phyloP scores from a whole-genome alignment of 768 basidiomycete genomes.

The Holtermanniella nyarrowii region DNA sequence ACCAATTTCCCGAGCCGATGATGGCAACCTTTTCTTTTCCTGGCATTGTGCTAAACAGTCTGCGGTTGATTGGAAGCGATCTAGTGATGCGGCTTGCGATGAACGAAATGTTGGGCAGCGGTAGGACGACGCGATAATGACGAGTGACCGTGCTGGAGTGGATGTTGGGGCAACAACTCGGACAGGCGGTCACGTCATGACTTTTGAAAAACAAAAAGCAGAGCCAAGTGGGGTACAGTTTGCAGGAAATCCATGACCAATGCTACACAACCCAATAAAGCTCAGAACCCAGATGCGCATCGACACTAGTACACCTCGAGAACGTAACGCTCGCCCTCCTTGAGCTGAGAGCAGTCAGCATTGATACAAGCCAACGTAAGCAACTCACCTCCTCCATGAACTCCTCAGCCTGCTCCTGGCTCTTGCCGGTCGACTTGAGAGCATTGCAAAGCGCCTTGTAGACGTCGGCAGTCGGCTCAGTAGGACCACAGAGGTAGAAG shows the following conservation, averaged over 20 bases:
- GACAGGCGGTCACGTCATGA: neutral
- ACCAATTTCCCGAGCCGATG: conserved; percentile 43
- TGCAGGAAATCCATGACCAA: too few relatives aligned
- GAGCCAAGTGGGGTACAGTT: too few relatives aligned
- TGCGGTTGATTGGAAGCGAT: neutral
- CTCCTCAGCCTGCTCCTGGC: conserved; percentile 59
- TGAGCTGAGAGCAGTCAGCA: conserved; percentile 8
- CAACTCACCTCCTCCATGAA: conserved; percentile 67
- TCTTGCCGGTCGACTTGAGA: conserved; percentile 59
- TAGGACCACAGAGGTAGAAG: conserved; percentile 96
- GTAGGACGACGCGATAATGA: neutral
- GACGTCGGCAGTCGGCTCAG: conserved; percentile 99
- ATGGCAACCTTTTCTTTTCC: conserved; percentile 40
- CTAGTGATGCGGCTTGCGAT: too few relatives aligned
- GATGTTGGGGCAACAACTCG: neutral
- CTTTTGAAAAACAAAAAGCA: neutral
- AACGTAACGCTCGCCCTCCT: conserved; percentile 96
- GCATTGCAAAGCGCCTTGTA: conserved; percentile 83
- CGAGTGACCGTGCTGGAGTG: neutral
- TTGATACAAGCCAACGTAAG: neutral
- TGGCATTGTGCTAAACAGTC: conserved; percentile 13
- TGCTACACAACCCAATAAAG: too few relatives aligned
- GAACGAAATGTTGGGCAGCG: neutral
- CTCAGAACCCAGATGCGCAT: too few relatives aligned
- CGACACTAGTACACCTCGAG: conserved; percentile 66